phyloP scores from a whole-genome alignment of 2,329 filamentous ascomycete species.

The Aspergillus hortae region DNA sequence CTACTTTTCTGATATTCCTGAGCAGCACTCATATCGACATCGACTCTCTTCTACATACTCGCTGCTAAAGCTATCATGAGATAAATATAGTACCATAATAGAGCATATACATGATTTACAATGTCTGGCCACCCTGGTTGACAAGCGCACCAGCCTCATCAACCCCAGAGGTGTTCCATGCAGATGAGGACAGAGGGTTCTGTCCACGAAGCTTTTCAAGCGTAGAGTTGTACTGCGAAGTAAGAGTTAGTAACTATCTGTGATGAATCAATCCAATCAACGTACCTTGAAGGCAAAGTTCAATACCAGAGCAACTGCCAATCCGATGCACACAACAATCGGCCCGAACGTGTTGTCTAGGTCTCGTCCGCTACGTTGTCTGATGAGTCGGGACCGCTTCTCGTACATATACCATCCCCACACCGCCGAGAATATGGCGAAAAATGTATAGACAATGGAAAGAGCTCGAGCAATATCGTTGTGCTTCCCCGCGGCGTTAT shows the following conservation, averaged over 20 bases:
- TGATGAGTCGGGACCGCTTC: conserved; percentile 72
- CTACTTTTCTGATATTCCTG: no score
- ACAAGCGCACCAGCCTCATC: conserved; percentile 6
- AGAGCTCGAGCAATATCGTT: conserved; percentile 73
- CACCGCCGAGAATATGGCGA: conserved; percentile 75
- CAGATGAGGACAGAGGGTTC: conserved; percentile 5
- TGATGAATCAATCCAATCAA: neutral
- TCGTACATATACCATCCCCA: conserved; percentile 89
- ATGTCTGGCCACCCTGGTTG: conserved; percentile 21
- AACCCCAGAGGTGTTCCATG: neutral
- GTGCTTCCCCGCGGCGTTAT: conserved; percentile 74
- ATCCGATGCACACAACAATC: conserved; percentile 72
- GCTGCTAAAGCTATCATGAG: no score
- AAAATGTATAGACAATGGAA: conserved; percentile 76
- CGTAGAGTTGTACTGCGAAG: conserved; percentile 27
- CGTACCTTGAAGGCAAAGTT: conserved; percentile 79
- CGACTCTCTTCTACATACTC: no score
- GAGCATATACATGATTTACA: neutral
- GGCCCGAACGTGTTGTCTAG: conserved; percentile 89
- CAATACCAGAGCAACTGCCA: conserved; percentile 73
- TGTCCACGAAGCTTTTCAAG: conserved; percentile 19
- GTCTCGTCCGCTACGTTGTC: conserved; percentile 81
- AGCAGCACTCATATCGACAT: no score
- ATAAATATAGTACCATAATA: no score
- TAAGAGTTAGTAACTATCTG: neutral